A percentile compares a stretch with the other conserved stretches of the same genome.
Evolutionary conservation across 495 filamentous ascomycete genomes (phyloP).

Genomic region (Tuber brumale): DNA sequence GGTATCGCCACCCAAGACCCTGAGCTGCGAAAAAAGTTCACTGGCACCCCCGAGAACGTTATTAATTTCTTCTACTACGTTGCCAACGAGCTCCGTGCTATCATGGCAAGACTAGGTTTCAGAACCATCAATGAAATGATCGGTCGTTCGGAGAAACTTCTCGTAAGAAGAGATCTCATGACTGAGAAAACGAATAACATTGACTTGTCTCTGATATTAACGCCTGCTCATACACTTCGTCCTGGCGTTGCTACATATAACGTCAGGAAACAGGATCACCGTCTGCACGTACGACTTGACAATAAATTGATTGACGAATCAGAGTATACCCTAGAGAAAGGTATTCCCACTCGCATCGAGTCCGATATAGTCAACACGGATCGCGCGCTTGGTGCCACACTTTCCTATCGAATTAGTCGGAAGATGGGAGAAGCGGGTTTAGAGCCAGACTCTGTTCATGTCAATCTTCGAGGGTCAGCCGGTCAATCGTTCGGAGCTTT

Average conservation of each 20-base stretch:
- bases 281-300: constrained; percentile 86
- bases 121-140: constrained; percentile 98
- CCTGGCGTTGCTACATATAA: constrained; percentile 98
- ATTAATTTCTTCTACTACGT: constrained; percentile 99
- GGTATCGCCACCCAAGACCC: constrained; percentile 97
- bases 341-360: constrained; percentile 88
- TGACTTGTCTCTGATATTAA: constrained; percentile 91
- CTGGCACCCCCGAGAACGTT: constrained; percentile 89
- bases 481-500: constrained; percentile 97
- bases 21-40: constrained; percentile 90
- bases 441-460: constrained; percentile 91
- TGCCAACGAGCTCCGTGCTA: constrained; percentile 92
- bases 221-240: constrained; percentile 89
- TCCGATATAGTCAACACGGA: constrained; percentile 99
- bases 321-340: constrained; percentile 93
- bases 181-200: constrained; percentile 88
- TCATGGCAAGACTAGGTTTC: constrained; percentile 96
- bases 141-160: constrained; percentile 80
- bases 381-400: constrained; percentile 84
- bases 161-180: constrained; percentile 80
- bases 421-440: constrained; percentile 84
- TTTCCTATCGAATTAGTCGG: constrained; percentile 95
- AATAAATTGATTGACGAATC: constrained; percentile 99
- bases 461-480: constrained; percentile 97
- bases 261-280: constrained; percentile 95